Percentiles rank a stretch among this genome's conserved stretches.
phyloP scores from a whole-genome alignment of 2,329 filamentous ascomycete genomes.

The Apiospora sp. region DNA sequence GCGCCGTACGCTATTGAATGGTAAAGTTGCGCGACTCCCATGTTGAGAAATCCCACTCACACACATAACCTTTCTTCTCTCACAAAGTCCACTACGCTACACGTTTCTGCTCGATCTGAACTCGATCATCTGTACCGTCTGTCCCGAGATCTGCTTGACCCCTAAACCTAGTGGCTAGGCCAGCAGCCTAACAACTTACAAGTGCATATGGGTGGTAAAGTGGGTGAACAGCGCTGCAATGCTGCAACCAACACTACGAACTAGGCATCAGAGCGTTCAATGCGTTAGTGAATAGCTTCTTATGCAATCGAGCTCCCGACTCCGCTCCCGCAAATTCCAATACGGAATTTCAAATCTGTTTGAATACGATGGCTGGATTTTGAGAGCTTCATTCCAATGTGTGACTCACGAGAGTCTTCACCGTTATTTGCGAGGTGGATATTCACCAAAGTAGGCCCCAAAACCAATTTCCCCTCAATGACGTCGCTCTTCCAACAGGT shows the following conservation, averaged over 20 bases:
- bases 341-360: too few species aligned
- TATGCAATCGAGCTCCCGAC: background rate
- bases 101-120: background rate
- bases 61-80: background rate
- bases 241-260: background rate
- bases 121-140: slow-evolving; percentile 8
- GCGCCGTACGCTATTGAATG: slow-evolving; percentile 7
- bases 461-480: slow-evolving; percentile 17
- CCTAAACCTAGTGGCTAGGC: slow-evolving; percentile 6
- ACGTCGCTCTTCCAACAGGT: slow-evolving; percentile 8
- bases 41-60: background rate
- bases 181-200: background rate
- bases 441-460: background rate
- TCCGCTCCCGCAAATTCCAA: background rate
- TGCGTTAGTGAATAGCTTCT: background rate
- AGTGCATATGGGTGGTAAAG: background rate
- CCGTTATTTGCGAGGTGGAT: slow-evolving; percentile 3
- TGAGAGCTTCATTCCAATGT: background rate
- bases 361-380: background rate
- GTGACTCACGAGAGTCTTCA: slow-evolving; percentile 10
- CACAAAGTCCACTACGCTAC: background rate
- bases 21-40: slow-evolving; percentile 6
- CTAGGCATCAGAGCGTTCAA: background rate
- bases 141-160: background rate
- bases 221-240: background rate